Percentiles rank a stretch among this genome's conserved stretches.
Evolutionary conservation across 208 protist genomes (phyloP).

Genomic region (Leptomonas pyrrhocoris): DNA sequence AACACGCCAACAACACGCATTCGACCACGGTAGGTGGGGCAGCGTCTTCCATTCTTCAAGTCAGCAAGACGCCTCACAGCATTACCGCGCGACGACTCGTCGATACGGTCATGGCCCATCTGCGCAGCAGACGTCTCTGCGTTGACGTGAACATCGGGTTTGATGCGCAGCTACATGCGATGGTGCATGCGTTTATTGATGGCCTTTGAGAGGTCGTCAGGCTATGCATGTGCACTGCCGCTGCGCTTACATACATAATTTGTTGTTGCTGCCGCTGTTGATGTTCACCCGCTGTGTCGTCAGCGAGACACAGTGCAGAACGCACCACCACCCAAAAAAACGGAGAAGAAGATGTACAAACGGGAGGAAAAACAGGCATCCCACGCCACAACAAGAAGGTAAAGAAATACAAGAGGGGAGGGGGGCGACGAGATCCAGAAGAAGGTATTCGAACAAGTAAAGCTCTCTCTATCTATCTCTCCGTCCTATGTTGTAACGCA

Average conservation of each 20-base stretch:
- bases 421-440: too few species aligned
- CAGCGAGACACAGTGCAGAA: too few species aligned
- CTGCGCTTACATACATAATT: not conserved
- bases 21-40: not conserved
- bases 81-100: slow-evolving; percentile 25
- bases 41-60: not conserved
- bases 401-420: too few species aligned
- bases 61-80: not conserved
- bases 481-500: too few species aligned
- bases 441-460: too few species aligned
- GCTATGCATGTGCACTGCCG: not conserved
- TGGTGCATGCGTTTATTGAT: slow-evolving; percentile 11
- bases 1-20: not conserved
- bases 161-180: slow-evolving; percentile 27
- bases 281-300: too few species aligned
- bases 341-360: too few species aligned
- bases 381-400: too few species aligned
- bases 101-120: slow-evolving; percentile 18
- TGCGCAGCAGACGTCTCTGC: slow-evolving; percentile 32
- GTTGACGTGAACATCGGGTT: slow-evolving; percentile 33
- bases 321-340: too few species aligned
- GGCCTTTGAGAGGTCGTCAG: not conserved
- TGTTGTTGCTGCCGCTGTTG: not conserved
- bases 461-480: too few species aligned
- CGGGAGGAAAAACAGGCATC: too few species aligned